These are phyloP conservation scores for Fusarium sp. DNA, from an alignment of 2,329 filamentous ascomycete genomes.

Conservation along the genomic window DNA sequence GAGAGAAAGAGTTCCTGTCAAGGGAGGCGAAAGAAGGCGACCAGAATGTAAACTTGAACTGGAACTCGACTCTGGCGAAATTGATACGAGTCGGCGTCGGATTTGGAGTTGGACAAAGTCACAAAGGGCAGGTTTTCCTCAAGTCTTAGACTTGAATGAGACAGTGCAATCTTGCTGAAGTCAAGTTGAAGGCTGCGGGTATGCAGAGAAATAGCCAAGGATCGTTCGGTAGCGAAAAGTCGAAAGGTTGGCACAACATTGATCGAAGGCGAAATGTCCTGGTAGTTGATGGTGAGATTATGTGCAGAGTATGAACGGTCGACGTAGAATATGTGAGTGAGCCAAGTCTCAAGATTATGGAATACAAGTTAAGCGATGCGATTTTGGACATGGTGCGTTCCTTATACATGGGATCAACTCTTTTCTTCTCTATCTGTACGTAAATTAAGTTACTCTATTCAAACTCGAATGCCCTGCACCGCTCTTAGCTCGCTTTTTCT, in stretches of 20 bases:
- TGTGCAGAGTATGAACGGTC: neutral
- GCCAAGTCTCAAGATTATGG: constrained; percentile 21
- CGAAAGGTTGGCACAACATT: constrained; percentile 31
- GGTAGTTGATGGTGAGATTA: too few relatives aligned
- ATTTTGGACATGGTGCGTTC: constrained; percentile 23
- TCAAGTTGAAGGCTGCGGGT: constrained; percentile 26
- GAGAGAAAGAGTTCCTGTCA: constrained; percentile 28
- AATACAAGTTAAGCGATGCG: constrained; percentile 12
- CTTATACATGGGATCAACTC: constrained; percentile 39
- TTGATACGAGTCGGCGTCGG: constrained; percentile 8
- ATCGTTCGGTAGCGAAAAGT: constrained; percentile 32
- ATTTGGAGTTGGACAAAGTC: constrained; percentile 25
- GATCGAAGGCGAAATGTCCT: constrained; percentile 14
- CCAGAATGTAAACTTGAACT: constrained; percentile 20
- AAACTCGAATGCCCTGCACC: neutral
- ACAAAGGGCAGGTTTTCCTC: constrained; percentile 23
- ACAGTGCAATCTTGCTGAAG: constrained; percentile 39
- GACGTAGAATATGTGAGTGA: constrained; percentile 18
- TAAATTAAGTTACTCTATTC: too few relatives aligned
- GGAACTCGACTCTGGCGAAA: constrained; percentile 31
- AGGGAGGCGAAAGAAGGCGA: constrained; percentile 30
- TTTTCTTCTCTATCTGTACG: too few relatives aligned
- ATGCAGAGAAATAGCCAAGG: constrained; percentile 36
- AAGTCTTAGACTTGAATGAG: constrained; percentile 38
- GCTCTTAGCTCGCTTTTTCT: neutral